Conservation (phyloP, 1,284 basidiomycete genomes). For the Ceraceosorus bombacis region DNA sequence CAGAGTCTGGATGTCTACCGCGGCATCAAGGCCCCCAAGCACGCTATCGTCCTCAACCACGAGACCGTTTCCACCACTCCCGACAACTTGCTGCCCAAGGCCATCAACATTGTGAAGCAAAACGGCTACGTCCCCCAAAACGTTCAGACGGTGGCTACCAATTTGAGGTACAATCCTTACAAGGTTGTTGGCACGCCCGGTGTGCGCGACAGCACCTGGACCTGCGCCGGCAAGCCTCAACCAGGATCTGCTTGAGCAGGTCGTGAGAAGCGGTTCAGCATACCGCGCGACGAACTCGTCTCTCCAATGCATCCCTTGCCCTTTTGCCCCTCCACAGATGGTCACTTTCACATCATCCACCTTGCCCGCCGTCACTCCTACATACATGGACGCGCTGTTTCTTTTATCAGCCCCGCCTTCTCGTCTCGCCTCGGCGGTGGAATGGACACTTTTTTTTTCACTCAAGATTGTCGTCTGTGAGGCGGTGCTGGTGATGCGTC, state of each 20-base stretch:
- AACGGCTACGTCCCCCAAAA: constrained; percentile 29
- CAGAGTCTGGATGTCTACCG: constrained; percentile 21
- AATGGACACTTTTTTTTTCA: no score
- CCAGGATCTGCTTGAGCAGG: background rate
- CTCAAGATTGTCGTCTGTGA: no score
- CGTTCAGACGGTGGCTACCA: constrained; percentile 20
- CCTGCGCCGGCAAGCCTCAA: constrained; percentile 19
- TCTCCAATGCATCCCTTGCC: no score
- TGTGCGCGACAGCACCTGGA: constrained; percentile 29
- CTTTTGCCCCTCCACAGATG: no score
- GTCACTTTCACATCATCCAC: no score
- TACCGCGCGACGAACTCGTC: no score
- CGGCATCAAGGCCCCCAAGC: constrained; percentile 20
- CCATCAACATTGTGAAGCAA: constrained; percentile 23
- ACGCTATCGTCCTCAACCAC: constrained; percentile 37
- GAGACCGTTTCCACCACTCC: constrained; percentile 30
- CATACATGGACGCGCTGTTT: no score
- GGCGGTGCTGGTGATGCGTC: no score
- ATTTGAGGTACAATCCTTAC: constrained; percentile 32
- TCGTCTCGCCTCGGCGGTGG: no score
- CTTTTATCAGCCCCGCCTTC: no score
- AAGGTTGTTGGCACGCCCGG: constrained; percentile 22
- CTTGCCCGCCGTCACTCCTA: no score
- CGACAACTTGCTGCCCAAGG: constrained; percentile 24
- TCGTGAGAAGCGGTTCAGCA: no score